Conservation (phyloP, 352 stramenopile genomes). For the Phytophthora fragariae region DNA sequence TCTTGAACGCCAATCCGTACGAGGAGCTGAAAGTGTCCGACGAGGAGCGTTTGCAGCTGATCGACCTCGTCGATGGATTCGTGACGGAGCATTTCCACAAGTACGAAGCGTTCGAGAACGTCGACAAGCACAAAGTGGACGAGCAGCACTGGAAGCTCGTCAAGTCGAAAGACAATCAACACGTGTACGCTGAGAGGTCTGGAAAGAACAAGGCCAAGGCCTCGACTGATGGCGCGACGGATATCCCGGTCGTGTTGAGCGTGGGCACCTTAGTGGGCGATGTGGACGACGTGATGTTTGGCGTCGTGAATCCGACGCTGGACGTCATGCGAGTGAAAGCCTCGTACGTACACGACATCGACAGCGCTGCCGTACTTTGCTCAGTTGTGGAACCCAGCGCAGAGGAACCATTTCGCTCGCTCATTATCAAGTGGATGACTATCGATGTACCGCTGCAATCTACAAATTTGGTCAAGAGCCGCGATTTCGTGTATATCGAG, state of each 20-base stretch:
- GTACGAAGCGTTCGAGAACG: conserved; percentile 31
- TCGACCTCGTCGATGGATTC: conserved; percentile 25
- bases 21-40: conserved; percentile 22
- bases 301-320: conserved; percentile 3
- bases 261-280: conserved; percentile 28
- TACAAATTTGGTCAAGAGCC: conserved; percentile 13
- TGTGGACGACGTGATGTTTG: conserved; percentile 30
- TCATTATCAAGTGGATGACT: conserved; percentile 36
- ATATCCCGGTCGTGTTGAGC: conserved; percentile 24
- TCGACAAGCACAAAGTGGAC: conserved; percentile 31
- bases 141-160: conserved; percentile 33
- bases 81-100: conserved; percentile 29
- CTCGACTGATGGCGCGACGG: neutral
- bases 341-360: conserved; percentile 8
- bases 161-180: conserved; percentile 33
- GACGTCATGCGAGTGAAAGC: conserved; percentile 5
- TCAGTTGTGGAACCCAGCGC: conserved; percentile 45
- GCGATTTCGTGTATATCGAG: conserved; percentile 24
- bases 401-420: conserved; percentile 44
- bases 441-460: conserved; percentile 6
- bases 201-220: neutral
- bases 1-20: conserved; percentile 25
- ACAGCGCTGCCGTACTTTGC: conserved; percentile 44
- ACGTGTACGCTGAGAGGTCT: conserved; percentile 22
- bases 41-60: conserved; percentile 23